A percentile compares a stretch with the other conserved stretches of the same genome.
These are phyloP conservation scores for Ehretia macrophylla DNA, from an alignment of 257 asterid genomes.

Conservation along the genomic window DNA sequence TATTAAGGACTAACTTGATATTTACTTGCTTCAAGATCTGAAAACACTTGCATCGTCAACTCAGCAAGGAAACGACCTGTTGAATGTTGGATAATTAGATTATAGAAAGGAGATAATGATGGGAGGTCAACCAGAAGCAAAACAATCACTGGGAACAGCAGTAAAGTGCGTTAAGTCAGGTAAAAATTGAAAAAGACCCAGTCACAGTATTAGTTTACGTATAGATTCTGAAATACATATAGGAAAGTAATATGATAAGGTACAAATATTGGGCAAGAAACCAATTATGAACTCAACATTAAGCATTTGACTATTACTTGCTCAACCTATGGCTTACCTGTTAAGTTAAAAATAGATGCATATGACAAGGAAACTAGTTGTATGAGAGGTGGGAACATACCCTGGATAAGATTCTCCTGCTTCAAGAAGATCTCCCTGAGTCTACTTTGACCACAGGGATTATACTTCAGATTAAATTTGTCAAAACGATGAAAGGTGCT, in stretches of 20 bases:
- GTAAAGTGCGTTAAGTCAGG: neutral
- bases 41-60: slow-evolving; percentile 88
- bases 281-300: neutral
- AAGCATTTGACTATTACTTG: neutral
- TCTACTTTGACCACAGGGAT: slow-evolving; percentile 99
- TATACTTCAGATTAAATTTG: slow-evolving; percentile 95
- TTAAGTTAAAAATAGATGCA: neutral
- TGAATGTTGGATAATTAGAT: neutral
- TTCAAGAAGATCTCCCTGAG: slow-evolving; percentile 93
- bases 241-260: too few species aligned
- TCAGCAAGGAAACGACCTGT: slow-evolving; percentile 97
- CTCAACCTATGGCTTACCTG: neutral
- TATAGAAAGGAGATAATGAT: neutral
- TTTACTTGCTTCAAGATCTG: slow-evolving; percentile 84
- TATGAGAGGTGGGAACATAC: slow-evolving; percentile 28
- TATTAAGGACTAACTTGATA: slow-evolving; percentile 64
- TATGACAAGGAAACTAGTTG: neutral
- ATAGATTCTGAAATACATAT: too few species aligned
- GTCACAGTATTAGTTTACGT: too few species aligned
- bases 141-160: neutral
- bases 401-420: slow-evolving; percentile 99
- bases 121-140: neutral
- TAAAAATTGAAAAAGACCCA: neutral
- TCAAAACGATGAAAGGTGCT: slow-evolving; percentile 99
- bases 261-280: neutral